Evolutionary conservation across 75 land plant species (phyloP).

Genomic region (Pinus taeda): DNA sequence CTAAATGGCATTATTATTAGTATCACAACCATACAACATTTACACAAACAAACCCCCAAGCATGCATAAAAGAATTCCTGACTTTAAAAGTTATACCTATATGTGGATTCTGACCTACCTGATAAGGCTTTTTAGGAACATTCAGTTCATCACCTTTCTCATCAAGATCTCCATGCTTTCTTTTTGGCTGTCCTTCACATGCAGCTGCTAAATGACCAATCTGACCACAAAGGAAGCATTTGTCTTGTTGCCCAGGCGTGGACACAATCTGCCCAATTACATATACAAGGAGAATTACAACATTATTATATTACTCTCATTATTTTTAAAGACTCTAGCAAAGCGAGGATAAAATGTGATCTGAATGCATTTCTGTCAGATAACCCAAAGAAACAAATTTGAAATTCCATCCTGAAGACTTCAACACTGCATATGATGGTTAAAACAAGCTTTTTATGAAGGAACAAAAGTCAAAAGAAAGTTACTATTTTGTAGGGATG

Average conservation of each 20-base stretch:
- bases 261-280: slow-evolving; percentile 60
- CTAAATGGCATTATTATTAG: no score
- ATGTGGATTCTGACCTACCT: slow-evolving; percentile 16
- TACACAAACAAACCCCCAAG: no score
- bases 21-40: no score
- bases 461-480: no score
- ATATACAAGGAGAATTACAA: neutral
- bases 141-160: slow-evolving; percentile 4
- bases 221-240: slow-evolving; percentile 90
- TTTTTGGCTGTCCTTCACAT: slow-evolving; percentile 10
- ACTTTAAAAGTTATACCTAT: neutral
- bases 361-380: no score
- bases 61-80: neutral
- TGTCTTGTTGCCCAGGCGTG: slow-evolving; percentile 84
- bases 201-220: slow-evolving; percentile 1
- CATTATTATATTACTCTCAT: neutral
- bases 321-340: no score
- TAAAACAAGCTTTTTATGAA: no score
- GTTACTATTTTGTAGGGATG: no score
- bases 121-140: slow-evolving; percentile 42
- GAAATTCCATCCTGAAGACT: no score
- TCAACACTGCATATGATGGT: no score
- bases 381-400: no score
- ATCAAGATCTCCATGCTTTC: slow-evolving; percentile 2
- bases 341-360: no score